Evolutionary conservation across 2,329 filamentous ascomycete genomes (phyloP).

Genomic region (Diplodia sapinea): DNA sequence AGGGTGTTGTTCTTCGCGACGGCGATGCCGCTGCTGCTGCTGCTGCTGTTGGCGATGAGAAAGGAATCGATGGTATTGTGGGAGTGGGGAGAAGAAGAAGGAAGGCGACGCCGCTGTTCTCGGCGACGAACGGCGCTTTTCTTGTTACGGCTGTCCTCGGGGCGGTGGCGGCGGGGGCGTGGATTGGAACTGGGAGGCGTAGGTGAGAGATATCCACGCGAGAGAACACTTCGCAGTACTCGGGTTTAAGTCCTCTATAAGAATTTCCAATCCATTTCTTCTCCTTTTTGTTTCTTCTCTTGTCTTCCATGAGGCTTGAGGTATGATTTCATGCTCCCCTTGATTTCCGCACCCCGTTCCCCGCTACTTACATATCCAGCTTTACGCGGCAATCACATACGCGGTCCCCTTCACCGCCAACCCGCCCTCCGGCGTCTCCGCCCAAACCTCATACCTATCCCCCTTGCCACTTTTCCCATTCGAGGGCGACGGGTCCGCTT

Average conservation of each 20-base stretch:
- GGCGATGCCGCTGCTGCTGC: too few relatives aligned
- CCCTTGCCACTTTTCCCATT: conserved; percentile 42
- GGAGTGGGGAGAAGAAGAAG: too few relatives aligned
- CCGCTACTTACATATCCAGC: neutral
- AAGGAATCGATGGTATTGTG: too few relatives aligned
- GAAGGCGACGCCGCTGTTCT: neutral
- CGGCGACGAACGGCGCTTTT: neutral
- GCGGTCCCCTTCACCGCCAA: conserved; percentile 54
- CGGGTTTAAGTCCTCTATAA: too few relatives aligned
- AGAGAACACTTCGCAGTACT: too few relatives aligned
- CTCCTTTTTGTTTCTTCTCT: too few relatives aligned
- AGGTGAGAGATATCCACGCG: neutral
- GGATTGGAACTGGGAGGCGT: neutral
- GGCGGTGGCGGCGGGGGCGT: neutral
- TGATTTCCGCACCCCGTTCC: neutral
- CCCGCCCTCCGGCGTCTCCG: conserved; percentile 49
- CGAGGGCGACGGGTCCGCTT: conserved; percentile 36
- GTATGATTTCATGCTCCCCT: too few relatives aligned
- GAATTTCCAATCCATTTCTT: too few relatives aligned
- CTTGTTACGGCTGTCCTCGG: neutral
- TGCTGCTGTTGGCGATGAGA: too few relatives aligned
- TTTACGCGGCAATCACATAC: neutral
- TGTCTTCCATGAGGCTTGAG: too few relatives aligned
- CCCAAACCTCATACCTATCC: conserved; percentile 49
- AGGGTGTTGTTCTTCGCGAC: neutral